These are phyloP conservation scores for Entomortierella parvispora DNA, from an alignment of 192 early-diverging fungal species.

Conservation along the genomic window DNA sequence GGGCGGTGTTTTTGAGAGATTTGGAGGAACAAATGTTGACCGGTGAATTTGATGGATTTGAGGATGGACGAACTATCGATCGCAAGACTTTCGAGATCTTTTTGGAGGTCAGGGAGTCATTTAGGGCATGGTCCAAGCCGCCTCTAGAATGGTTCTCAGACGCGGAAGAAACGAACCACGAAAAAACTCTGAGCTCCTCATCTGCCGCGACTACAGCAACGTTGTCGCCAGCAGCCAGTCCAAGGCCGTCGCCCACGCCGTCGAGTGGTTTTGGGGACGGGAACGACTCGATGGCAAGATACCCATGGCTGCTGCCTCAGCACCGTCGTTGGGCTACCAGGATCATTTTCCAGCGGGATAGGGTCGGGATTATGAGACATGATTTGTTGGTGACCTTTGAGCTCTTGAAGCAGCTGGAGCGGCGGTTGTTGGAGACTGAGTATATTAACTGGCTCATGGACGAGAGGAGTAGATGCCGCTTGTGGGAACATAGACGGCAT, in stretches of 20 bases:
- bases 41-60: slow-evolving; percentile 38
- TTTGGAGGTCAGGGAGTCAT: slow-evolving; percentile 39
- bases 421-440: slow-evolving; percentile 57
- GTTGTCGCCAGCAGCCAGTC: background rate
- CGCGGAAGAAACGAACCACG: background rate
- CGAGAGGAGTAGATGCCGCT: slow-evolving; percentile 50
- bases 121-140: slow-evolving; percentile 25
- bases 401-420: slow-evolving; percentile 59
- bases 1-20: slow-evolving; percentile 61
- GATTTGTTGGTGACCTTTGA: slow-evolving; percentile 59
- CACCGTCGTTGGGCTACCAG: slow-evolving; percentile 59
- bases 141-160: slow-evolving; percentile 26
- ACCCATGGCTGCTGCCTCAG: slow-evolving; percentile 54
- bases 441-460: slow-evolving; percentile 67
- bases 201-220: background rate
- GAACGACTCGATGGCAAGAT: slow-evolving; percentile 3
- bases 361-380: slow-evolving; percentile 57
- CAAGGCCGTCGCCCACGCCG: background rate
- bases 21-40: slow-evolving; percentile 56
- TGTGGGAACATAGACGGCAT: slow-evolving; percentile 16
- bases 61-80: slow-evolving; percentile 27
- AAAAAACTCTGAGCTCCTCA: background rate
- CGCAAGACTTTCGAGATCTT: slow-evolving; percentile 44
- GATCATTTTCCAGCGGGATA: slow-evolving; percentile 57
- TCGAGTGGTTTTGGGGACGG: background rate